phyloP scores from a whole-genome alignment of 2,329 filamentous ascomycete species.

The Talaromyces sp. region DNA sequence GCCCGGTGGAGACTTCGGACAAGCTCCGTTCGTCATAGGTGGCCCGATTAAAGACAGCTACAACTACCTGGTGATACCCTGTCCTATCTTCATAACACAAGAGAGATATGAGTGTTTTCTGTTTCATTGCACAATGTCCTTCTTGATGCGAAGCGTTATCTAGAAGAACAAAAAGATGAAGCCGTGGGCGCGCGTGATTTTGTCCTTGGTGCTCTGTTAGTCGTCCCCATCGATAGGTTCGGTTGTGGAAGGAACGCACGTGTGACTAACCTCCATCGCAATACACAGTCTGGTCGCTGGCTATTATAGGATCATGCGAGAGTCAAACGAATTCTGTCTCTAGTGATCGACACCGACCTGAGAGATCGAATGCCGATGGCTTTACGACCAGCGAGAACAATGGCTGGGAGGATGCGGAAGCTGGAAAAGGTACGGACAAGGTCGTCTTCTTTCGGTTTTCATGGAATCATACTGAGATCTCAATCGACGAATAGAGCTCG shows the following conservation, averaged over 20 bases:
- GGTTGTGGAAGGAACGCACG: background rate
- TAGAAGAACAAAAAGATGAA: slow-evolving; percentile 32
- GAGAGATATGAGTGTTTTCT: background rate
- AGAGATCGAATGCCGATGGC: slow-evolving; percentile 21
- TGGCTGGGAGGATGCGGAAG: slow-evolving; percentile 21
- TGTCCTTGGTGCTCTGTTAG: slow-evolving; percentile 37
- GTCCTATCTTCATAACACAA: background rate
- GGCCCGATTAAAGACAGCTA: slow-evolving; percentile 10
- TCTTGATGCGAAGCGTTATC: slow-evolving; percentile 6
- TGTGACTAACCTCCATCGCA: background rate
- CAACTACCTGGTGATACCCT: no score
- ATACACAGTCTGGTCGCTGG: slow-evolving; percentile 32
- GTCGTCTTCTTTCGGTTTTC: background rate
- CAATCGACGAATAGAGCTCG: slow-evolving; percentile 27
- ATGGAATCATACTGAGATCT: background rate
- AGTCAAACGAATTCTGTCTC: slow-evolving; percentile 22
- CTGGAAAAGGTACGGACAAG: slow-evolving; percentile 30
- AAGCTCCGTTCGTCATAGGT: slow-evolving; percentile 18
- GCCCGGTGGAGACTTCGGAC: slow-evolving; percentile 3
- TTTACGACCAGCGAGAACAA: slow-evolving; percentile 24
- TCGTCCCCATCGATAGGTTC: slow-evolving; percentile 12
- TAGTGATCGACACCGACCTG: slow-evolving; percentile 20
- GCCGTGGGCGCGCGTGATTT: slow-evolving; percentile 29
- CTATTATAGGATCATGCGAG: slow-evolving; percentile 27
- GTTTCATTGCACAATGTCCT: slow-evolving; percentile 14